Evolutionary conservation across 2,329 filamentous ascomycete genomes (phyloP), one percentile per base, ranked within the genome.

Genomic region (Teratosphaeria destructans): DNA sequence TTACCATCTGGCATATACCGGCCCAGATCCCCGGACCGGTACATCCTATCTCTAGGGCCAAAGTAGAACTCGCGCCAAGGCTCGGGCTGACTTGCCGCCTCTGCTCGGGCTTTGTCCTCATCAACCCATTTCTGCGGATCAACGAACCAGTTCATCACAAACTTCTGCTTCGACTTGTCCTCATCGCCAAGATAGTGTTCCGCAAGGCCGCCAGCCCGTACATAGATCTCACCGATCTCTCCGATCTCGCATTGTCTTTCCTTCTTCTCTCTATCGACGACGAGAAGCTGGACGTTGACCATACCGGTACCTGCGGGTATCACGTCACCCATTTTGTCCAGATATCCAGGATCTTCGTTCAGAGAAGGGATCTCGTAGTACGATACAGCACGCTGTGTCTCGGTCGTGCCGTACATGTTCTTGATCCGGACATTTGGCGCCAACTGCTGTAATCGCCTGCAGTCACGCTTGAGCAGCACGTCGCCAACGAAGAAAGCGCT

Each of bases 401-500:
- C 91, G 0, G 91, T 96, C 0, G 90, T 90, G 52, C 92, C 91
- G 70, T 91, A 95, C 85, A 93, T 88, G 75, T 92, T 93, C 64
- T 90, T 81, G 62, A 95, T 91, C 62, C 81, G 81, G 61, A 84
- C 85, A 63, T 93, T 92, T 0, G 82, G 79, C 0, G 88, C 92
- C 43, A 96, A 80, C 54, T 84, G 80, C 60, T 89, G 88, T n/a
- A 97, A 78, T 27, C 82, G 81, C 52, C 81, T 80, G 74, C 90
- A 95, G 68, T 97, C 93, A 69, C 85, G 82, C 70, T 86, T 95
- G 63, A 90, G 95, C 55, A 97, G 75, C 37, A 96, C 79, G 70
- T 97, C 93, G 35, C 94, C 94, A 1, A 97, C 93, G 63, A 93
- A 97, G 79, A 97, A 93, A 19, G 86, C 90, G 60, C 85, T 80